These are phyloP conservation scores for Neurospora sp. DNA, from an alignment of 495 filamentous ascomycete genomes.

Conservation along the genomic window DNA sequence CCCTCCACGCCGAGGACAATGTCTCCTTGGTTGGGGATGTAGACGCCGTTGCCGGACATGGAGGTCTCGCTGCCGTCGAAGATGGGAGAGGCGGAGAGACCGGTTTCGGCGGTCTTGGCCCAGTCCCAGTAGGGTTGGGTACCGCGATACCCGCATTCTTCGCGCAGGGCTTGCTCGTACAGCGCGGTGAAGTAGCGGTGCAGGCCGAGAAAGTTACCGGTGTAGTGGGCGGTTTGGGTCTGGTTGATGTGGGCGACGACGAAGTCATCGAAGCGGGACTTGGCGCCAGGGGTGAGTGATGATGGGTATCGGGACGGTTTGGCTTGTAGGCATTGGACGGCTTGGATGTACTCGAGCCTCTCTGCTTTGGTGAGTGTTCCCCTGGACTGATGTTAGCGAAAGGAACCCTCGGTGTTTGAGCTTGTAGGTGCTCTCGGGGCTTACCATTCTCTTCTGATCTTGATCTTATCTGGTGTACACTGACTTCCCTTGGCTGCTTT, in stretches of 20 bases:
- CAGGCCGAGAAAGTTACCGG: slow-evolving; percentile 59
- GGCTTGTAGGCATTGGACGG: slow-evolving; percentile 52
- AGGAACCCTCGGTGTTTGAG: neutral
- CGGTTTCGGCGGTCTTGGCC: slow-evolving; percentile 33
- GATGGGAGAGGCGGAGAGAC: slow-evolving; percentile 44
- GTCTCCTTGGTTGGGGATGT: slow-evolving; percentile 25
- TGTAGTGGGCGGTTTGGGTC: slow-evolving; percentile 50
- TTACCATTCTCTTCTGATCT: slow-evolving; percentile 15
- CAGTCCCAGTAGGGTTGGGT: slow-evolving; percentile 59
- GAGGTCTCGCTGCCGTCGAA: slow-evolving; percentile 51
- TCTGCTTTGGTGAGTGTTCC: slow-evolving; percentile 35
- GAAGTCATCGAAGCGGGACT: slow-evolving; percentile 58
- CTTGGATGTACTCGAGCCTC: slow-evolving; percentile 48
- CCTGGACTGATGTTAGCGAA: slow-evolving; percentile 21
- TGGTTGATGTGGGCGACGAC: slow-evolving; percentile 57
- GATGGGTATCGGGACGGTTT: slow-evolving; percentile 39
- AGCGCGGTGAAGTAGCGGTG: slow-evolving; percentile 56
- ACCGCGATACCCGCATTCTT: slow-evolving; percentile 63
- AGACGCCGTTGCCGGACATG: slow-evolving; percentile 51
- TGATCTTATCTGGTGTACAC: slow-evolving; percentile 26
- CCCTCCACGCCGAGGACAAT: slow-evolving; percentile 15
- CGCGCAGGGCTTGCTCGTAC: slow-evolving; percentile 57
- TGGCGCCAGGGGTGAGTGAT: slow-evolving; percentile 21
- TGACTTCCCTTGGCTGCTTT: neutral
- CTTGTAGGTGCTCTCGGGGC: neutral